phyloP scores from a whole-genome alignment of 768 basidiomycete species.

The Tulasnella calospora region DNA sequence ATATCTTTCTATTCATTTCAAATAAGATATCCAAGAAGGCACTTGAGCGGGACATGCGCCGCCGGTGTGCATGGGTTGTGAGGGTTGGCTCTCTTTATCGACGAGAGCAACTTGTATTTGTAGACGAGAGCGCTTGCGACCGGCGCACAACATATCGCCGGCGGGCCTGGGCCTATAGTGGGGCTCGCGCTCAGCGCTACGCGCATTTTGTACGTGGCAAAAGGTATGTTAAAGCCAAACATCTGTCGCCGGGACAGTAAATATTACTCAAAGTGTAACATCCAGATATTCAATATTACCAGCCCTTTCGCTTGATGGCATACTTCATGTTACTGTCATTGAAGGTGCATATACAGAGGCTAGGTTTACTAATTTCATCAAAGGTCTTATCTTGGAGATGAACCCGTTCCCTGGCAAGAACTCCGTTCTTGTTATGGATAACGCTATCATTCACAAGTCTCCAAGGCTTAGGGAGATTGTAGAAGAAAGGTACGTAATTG shows the following conservation, averaged over 20 bases:
- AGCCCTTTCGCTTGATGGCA: conserved; percentile 32
- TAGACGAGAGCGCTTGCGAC: conserved; percentile 25
- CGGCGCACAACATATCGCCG: neutral
- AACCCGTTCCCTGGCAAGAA: conserved; percentile 20
- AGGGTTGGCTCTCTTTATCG: no score
- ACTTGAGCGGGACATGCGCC: no score
- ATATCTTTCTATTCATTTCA: no score
- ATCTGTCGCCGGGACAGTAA: no score
- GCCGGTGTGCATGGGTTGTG: no score
- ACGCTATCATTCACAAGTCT: conserved; percentile 22
- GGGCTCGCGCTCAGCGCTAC: neutral
- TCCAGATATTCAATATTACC: conserved; percentile 34
- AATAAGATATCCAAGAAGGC: no score
- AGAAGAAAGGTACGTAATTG: neutral
- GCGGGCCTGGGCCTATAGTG: neutral
- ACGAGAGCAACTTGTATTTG: conserved; percentile 25
- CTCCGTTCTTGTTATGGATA: conserved; percentile 27
- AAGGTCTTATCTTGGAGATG: conserved; percentile 24
- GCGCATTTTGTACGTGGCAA: neutral
- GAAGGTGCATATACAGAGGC: conserved; percentile 29
- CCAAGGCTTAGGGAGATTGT: neutral
- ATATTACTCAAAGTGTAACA: neutral
- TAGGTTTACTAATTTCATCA: conserved; percentile 13
- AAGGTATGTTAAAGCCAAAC: no score
- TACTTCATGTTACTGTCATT: conserved; percentile 30